These are phyloP conservation scores for Medicago ruthenica DNA, from an alignment of 306 rosid genomes.

Conservation along the genomic window DNA sequence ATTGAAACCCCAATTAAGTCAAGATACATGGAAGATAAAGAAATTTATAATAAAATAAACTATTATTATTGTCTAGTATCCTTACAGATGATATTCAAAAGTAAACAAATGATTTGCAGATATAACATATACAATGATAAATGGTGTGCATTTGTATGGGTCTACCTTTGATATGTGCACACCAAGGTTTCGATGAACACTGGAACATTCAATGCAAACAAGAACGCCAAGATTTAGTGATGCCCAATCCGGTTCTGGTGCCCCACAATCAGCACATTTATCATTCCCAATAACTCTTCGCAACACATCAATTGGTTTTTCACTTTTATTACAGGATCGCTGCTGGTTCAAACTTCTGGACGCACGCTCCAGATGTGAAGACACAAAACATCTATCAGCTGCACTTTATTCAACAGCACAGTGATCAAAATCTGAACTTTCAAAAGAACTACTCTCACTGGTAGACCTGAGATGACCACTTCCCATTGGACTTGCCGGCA, in stretches of 20 bases:
- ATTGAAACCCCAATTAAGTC: too few relatives aligned
- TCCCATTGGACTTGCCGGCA: conserved; percentile 93
- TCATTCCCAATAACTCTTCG: conserved; percentile 93
- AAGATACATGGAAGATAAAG: too few relatives aligned
- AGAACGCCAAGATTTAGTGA: conserved; percentile 98
- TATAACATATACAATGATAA: conserved; percentile 12
- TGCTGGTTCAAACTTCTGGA: conserved; percentile 78
- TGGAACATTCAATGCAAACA: conserved; percentile 98
- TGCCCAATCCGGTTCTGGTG: conserved; percentile 99
- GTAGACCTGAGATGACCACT: conserved; percentile 89
- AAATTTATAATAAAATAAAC: too few relatives aligned
- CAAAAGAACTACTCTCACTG: conserved; percentile 99
- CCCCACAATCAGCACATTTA: conserved; percentile 97
- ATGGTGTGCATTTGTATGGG: conserved; percentile 21
- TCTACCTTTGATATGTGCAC: conserved; percentile 97
- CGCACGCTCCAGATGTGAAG: conserved; percentile 71
- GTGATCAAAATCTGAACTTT: conserved; percentile 97
- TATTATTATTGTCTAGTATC: too few relatives aligned
- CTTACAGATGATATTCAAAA: too few relatives aligned
- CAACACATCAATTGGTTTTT: conserved; percentile 90
- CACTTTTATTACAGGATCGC: conserved; percentile 73
- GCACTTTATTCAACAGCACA: conserved; percentile 71
- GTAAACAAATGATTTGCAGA: too few relatives aligned
- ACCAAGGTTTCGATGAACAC: conserved; percentile 99
- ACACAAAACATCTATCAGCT: conserved; percentile 70